Conservation (phyloP, 495 filamentous ascomycete species). For the Cairneyella variabilis region DNA sequence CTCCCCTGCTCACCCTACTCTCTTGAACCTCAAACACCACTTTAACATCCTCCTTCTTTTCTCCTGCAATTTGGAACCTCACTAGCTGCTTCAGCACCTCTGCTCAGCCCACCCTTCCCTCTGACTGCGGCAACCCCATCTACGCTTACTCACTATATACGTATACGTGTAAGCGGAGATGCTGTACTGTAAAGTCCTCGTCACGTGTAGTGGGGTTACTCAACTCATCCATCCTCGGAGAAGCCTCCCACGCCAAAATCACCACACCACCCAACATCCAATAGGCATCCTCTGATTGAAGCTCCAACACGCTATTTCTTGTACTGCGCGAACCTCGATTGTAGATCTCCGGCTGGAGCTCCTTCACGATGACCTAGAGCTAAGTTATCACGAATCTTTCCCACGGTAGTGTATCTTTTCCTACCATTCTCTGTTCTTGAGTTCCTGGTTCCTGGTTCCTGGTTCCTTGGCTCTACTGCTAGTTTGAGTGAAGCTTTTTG, state of each 20-base stretch:
- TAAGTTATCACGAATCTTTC: neutral
- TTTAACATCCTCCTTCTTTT: no score
- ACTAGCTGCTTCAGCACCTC: no score
- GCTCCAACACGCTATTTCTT: neutral
- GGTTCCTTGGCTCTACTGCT: neutral
- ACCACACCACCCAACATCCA: neutral
- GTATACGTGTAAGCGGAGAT: no score
- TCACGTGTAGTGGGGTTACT: no score
- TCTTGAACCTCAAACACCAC: no score
- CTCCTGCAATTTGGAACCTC: no score
- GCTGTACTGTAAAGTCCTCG: no score
- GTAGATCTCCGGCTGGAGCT: constrained; percentile 11
- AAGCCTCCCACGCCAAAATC: neutral
- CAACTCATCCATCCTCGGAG: constrained; percentile 5
- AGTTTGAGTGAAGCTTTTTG: neutral
- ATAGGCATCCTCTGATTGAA: neutral
- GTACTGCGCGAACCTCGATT: neutral
- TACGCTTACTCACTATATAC: no score
- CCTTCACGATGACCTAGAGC: neutral
- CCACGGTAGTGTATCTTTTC: constrained; percentile 1
- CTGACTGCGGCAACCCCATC: no score
- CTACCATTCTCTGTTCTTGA: neutral
- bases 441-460: neutral
- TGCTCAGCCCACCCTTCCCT: no score
- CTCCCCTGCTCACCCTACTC: no score